These are phyloP conservation scores for Fusarium tanahbumbuense DNA, from an alignment of 2,329 filamentous ascomycete species.

Conservation along the genomic window DNA sequence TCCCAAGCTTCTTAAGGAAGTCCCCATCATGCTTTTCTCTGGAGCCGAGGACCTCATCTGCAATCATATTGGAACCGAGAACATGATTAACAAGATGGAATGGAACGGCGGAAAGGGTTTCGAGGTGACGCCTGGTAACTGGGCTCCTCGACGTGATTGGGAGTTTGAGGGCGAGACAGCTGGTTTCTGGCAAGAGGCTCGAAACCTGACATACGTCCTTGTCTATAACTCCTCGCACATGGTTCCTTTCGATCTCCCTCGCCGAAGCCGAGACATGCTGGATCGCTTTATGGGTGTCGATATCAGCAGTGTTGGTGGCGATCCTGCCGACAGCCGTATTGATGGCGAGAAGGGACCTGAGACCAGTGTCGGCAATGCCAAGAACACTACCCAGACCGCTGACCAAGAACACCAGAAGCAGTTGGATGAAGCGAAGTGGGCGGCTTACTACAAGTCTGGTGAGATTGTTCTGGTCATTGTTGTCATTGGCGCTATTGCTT, in stretches of 20 bases:
- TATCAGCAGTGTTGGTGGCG: conserved; percentile 86
- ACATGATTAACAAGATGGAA: conserved; percentile 86
- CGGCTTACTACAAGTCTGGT: conserved; percentile 87
- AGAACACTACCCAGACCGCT: conserved; percentile 66
- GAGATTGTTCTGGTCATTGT: conserved; percentile 88
- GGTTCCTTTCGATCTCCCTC: conserved; percentile 94
- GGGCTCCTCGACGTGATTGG: conserved; percentile 94
- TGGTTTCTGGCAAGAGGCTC: conserved; percentile 92
- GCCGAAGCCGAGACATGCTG: conserved; percentile 92
- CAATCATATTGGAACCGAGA: conserved; percentile 95
- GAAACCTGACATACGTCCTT: conserved; percentile 94
- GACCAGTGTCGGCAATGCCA: conserved; percentile 80
- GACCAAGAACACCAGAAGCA: conserved; percentile 68
- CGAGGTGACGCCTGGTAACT: conserved; percentile 85
- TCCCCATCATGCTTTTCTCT: conserved; percentile 89
- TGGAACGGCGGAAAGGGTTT: conserved; percentile 96
- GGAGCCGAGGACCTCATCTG: conserved; percentile 95
- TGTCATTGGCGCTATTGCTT: conserved; percentile 75
- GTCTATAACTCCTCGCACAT: conserved; percentile 98
- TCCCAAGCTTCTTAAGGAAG: conserved; percentile 79
- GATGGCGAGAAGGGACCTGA: conserved; percentile 86
- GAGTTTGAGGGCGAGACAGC: conserved; percentile 88
- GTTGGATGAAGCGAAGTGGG: conserved; percentile 87
- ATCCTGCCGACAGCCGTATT: conserved; percentile 80
- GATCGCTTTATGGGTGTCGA: conserved; percentile 96